phyloP scores from a whole-genome alignment of 768 basidiomycete species.

The Suillus paluster region DNA sequence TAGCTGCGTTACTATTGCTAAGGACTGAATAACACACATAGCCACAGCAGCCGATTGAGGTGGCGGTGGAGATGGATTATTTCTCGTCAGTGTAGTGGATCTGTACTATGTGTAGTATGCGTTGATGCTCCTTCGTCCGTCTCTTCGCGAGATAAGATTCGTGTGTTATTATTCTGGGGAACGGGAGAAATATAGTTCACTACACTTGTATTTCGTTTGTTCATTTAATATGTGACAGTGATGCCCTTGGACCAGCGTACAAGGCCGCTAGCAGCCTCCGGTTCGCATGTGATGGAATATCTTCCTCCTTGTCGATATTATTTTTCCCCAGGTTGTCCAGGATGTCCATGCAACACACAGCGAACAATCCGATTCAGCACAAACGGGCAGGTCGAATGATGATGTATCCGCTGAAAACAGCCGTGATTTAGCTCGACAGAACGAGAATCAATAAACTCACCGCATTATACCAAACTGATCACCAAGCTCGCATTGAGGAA shows the following conservation, averaged over 20 bases:
- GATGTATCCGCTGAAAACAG: conserved; percentile 65
- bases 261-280: conserved; percentile 60
- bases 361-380: too few relatives aligned
- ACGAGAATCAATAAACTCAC: conserved; percentile 42
- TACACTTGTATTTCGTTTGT: too few relatives aligned
- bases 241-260: too few relatives aligned
- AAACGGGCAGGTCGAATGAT: too few relatives aligned
- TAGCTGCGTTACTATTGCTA: neutral
- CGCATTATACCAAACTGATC: conserved; percentile 48
- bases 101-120: too few relatives aligned
- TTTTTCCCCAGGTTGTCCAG: conserved; percentile 91
- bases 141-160: too few relatives aligned
- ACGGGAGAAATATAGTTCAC: too few relatives aligned
- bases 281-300: conserved; percentile 47
- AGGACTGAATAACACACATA: neutral
- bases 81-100: too few relatives aligned
- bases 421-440: neutral
- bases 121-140: too few relatives aligned
- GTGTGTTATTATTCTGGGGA: too few relatives aligned
- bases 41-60: neutral
- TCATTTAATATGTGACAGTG: too few relatives aligned
- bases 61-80: neutral
- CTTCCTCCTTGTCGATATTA: conserved; percentile 68
- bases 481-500: conserved; percentile 77
- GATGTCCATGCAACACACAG: conserved; percentile 79